Percentiles rank a stretch among this genome's conserved stretches.
Evolutionary conservation across 768 basidiomycete genomes (phyloP).

Genomic region (Lactarius trivialis): DNA sequence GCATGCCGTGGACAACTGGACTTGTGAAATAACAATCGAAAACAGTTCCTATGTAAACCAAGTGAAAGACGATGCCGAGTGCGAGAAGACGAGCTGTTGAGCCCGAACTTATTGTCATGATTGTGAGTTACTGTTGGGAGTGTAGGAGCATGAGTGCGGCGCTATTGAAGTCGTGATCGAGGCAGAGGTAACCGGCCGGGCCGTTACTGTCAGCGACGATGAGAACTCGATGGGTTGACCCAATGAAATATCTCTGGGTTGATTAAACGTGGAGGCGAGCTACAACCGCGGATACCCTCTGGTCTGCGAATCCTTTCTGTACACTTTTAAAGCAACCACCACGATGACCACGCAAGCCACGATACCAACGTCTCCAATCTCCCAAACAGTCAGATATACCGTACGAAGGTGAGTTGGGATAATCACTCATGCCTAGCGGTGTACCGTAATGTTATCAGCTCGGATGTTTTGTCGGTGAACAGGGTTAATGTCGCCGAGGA

Average conservation of each 20-base stretch:
- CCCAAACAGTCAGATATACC: constrained; percentile 5
- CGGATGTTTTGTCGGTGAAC: constrained; percentile 68
- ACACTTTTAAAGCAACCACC: background rate
- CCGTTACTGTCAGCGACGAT: background rate
- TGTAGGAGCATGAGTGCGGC: background rate
- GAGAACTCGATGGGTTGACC: too few species aligned
- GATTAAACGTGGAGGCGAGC: background rate
- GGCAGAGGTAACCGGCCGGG: background rate
- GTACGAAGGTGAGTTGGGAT: constrained; percentile 10
- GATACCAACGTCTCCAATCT: background rate
- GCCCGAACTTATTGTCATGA: constrained; percentile 14
- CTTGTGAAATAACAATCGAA: constrained; percentile 90
- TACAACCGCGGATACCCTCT: background rate
- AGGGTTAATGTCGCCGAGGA: constrained; percentile 58
- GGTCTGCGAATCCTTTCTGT: background rate
- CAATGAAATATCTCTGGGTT: background rate
- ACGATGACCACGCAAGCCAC: constrained; percentile 1
- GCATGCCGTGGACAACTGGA: constrained; percentile 76
- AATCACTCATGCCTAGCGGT: background rate
- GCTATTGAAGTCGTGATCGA: background rate
- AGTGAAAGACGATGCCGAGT: constrained; percentile 69
- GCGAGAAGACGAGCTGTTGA: constrained; percentile 39
- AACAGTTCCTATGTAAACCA: constrained; percentile 60
- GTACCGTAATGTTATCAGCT: constrained; percentile 36
- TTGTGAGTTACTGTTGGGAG: background rate